Evolutionary conservation across 805 yeast species (phyloP).

Genomic region (Nakazawaea ambrosiae): DNA sequence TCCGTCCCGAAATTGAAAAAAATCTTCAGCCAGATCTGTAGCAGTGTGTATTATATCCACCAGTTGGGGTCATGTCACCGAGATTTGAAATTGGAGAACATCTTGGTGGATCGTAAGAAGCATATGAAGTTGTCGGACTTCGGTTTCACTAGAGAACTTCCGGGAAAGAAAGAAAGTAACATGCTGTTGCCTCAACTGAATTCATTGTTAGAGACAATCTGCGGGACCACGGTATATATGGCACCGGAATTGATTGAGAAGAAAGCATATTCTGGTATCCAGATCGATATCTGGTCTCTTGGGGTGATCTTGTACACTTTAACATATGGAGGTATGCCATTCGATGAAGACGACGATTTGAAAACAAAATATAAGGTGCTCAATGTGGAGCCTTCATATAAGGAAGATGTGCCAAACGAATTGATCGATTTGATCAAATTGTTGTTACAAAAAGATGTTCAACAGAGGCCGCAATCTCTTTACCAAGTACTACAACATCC

Average conservation of each 20-base stretch:
- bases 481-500: constrained; percentile 45
- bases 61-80: constrained; percentile 74
- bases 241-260: constrained; percentile 83
- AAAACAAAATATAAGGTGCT: constrained; percentile 55
- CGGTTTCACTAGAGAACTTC: constrained; percentile 83
- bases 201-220: constrained; percentile 62
- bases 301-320: constrained; percentile 86
- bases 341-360: constrained; percentile 74
- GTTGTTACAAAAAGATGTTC: constrained; percentile 63
- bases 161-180: constrained; percentile 10
- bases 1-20: constrained; percentile 41
- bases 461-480: constrained; percentile 47
- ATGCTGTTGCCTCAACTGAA: constrained; percentile 9
- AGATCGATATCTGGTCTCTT: constrained; percentile 85
- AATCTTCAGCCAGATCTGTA: constrained; percentile 58
- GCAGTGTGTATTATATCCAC: constrained; percentile 70
- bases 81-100: constrained; percentile 79
- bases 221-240: constrained; percentile 96
- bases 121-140: constrained; percentile 81
- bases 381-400: constrained; percentile 55
- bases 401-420: constrained; percentile 38
- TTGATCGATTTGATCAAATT: constrained; percentile 42
- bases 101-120: constrained; percentile 48
- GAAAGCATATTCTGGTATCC: constrained; percentile 69
- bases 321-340: constrained; percentile 84